Conservation (phyloP, 2,329 filamentous ascomycete species). For the Trichoderma brevicompactum region DNA sequence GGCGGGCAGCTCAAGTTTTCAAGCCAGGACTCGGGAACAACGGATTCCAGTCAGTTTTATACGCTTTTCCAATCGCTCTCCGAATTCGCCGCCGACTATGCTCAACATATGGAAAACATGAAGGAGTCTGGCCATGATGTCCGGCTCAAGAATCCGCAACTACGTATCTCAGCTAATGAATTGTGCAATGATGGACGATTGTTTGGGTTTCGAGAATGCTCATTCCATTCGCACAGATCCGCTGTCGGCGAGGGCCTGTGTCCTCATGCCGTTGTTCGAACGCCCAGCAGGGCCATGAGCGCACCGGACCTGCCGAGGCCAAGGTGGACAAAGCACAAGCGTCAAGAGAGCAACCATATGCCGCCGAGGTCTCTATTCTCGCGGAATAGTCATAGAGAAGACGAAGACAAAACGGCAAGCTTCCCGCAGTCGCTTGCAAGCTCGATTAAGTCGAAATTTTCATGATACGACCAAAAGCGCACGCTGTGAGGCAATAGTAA, state of each 20-base stretch:
- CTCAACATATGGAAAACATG: constrained; percentile 58
- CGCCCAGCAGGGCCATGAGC: constrained; percentile 27
- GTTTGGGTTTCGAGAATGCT: constrained; percentile 65
- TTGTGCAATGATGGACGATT: constrained; percentile 60
- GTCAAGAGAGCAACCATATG: background rate
- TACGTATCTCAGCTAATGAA: constrained; percentile 60
- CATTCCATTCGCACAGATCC: constrained; percentile 62
- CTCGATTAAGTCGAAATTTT: constrained; percentile 19
- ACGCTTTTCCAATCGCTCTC: constrained; percentile 50
- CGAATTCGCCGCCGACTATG: constrained; percentile 56
- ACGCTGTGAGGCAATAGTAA: background rate
- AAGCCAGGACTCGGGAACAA: constrained; percentile 38
- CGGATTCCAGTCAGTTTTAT: constrained; percentile 45
- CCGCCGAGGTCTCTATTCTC: constrained; percentile 26
- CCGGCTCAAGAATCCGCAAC: constrained; percentile 64
- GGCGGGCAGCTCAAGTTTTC: constrained; percentile 39
- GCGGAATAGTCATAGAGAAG: constrained; percentile 19
- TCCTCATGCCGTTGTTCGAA: constrained; percentile 46
- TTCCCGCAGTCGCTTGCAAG: constrained; percentile 23
- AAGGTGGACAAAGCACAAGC: constrained; percentile 17
- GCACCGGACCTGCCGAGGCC: constrained; percentile 23
- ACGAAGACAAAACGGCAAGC: constrained; percentile 15
- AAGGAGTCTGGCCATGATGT: constrained; percentile 54
- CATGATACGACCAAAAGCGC: background rate
- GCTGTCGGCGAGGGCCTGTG: constrained; percentile 59